phyloP scores from a whole-genome alignment of 768 basidiomycete species.

The Kwoniella europaea region DNA sequence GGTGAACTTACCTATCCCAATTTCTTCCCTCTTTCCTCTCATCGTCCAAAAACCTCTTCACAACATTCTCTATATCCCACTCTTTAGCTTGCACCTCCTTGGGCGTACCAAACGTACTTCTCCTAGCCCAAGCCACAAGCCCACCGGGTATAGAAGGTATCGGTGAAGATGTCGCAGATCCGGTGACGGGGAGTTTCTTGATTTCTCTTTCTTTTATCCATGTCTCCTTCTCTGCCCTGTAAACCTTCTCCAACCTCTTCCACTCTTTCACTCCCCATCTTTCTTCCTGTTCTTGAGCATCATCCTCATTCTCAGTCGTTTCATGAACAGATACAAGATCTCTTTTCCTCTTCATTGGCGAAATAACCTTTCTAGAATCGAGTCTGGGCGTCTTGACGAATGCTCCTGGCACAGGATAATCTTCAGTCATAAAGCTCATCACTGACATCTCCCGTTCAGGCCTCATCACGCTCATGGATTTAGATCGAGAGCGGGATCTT shows the following conservation, averaged over 20 bases:
- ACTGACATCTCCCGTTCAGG: constrained; percentile 21
- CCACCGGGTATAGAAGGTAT: constrained; percentile 13
- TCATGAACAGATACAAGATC: background rate
- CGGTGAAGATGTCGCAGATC: background rate
- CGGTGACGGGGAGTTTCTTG: constrained; percentile 24
- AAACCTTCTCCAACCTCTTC: constrained; percentile 51
- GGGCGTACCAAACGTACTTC: constrained; percentile 22
- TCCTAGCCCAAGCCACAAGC: constrained; percentile 39
- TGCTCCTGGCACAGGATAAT: constrained; percentile 40
- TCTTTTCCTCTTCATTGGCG: constrained; percentile 9
- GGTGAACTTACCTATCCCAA: constrained; percentile 41
- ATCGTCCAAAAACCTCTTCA: constrained; percentile 30
- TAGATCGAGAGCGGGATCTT: constrained; percentile 17
- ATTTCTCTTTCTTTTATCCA: constrained; percentile 46
- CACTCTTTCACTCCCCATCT: constrained; percentile 48
- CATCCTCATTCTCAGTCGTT: background rate
- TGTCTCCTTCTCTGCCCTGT: constrained; percentile 33
- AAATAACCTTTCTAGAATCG: background rate
- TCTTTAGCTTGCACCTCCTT: constrained; percentile 7
- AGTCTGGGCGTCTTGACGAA: constrained; percentile 40
- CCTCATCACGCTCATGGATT: constrained; percentile 7
- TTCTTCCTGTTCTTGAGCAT: constrained; percentile 1
- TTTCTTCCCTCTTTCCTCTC: constrained; percentile 18
- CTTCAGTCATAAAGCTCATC: constrained; percentile 25
- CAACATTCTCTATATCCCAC: constrained; percentile 45